Evolutionary conservation across 495 filamentous ascomycete genomes (phyloP).

Genomic region (Astrothelium subdiscretum): DNA sequence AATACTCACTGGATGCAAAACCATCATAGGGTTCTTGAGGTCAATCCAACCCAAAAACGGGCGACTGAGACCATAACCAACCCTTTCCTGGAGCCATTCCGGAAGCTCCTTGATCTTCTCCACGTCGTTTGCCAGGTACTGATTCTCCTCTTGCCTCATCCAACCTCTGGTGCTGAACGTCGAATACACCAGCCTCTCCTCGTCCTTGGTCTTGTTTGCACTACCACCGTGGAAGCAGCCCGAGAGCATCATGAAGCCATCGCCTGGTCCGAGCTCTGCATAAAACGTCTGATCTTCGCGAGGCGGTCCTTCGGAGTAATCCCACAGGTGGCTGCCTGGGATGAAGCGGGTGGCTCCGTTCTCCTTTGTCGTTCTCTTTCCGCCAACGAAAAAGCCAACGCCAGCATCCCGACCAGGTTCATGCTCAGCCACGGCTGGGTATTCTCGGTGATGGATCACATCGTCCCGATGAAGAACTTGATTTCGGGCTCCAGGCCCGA

Average conservation of each 20-base stretch:
- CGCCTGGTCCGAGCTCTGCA: constrained; percentile 10
- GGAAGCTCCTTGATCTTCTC: constrained; percentile 22
- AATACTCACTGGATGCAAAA: constrained; percentile 7
- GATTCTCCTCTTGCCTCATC: constrained; percentile 26
- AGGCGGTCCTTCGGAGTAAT: constrained; percentile 8
- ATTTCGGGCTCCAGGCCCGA: constrained; percentile 23
- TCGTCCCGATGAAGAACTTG: constrained; percentile 31
- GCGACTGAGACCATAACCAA: constrained; percentile 24
- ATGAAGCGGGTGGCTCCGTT: constrained; percentile 38
- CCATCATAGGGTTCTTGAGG: constrained; percentile 19
- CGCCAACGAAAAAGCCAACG: constrained; percentile 29
- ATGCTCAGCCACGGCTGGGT: constrained; percentile 10
- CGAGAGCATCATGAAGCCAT: constrained; percentile 12
- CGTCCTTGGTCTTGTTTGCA: constrained; percentile 16
- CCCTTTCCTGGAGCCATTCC: constrained; percentile 18
- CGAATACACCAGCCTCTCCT: constrained; percentile 24
- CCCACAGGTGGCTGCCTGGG: constrained; percentile 35
- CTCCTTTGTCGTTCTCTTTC: constrained; percentile 20
- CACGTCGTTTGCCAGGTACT: constrained; percentile 22
- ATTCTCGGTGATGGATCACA: constrained; percentile 20
- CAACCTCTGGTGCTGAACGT: constrained; percentile 29
- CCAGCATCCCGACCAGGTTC: constrained; percentile 19
- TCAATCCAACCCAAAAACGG: constrained; percentile 30
- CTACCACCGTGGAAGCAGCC: constrained; percentile 12
- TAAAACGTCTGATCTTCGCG: constrained; percentile 11